Evolutionary conservation across 257 asterid genomes (phyloP).

Genomic region (Capsicum chinense): DNA sequence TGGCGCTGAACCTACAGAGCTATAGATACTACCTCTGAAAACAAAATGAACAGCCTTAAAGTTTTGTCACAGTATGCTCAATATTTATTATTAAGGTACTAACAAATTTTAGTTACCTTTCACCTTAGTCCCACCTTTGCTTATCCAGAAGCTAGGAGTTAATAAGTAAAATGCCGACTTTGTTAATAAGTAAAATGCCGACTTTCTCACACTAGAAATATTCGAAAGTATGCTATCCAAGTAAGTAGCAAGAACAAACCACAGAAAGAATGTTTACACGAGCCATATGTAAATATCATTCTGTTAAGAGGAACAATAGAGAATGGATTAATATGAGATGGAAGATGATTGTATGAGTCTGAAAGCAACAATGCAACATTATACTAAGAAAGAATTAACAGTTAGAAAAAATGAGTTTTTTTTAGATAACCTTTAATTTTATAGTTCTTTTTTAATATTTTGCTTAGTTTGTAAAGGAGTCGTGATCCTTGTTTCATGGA

Average conservation of each 20-base stretch:
- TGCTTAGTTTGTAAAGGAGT: not conserved
- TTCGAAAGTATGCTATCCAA: conserved; percentile 82
- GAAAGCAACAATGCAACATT: conserved; percentile 1
- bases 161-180: conserved; percentile 72
- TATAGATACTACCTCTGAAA: conserved; percentile 76
- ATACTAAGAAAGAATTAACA: too few species aligned
- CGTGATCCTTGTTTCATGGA: conserved; percentile 9
- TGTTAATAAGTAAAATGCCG: conserved; percentile 65
- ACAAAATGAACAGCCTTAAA: conserved; percentile 25
- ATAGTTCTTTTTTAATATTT: not conserved
- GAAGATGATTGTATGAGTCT: not conserved
- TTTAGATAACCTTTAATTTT: not conserved
- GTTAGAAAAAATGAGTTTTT: not conserved
- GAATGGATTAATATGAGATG: conserved; percentile 1
- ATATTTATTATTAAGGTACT: not conserved
- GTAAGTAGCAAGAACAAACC: conserved; percentile 87
- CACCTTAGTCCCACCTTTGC: conserved; percentile 79
- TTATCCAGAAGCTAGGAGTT: conserved; percentile 91
- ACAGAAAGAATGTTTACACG: conserved; percentile 58
- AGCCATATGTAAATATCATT: conserved; percentile 79
- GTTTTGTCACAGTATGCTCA: not conserved
- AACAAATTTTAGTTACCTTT: conserved; percentile 54
- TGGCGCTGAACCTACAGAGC: conserved; percentile 65
- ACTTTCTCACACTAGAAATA: conserved; percentile 84
- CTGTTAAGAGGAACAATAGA: conserved; percentile 47